Evolutionary conservation across 169 alveolate genomes (phyloP).

Genomic region (Theileria parva): DNA sequence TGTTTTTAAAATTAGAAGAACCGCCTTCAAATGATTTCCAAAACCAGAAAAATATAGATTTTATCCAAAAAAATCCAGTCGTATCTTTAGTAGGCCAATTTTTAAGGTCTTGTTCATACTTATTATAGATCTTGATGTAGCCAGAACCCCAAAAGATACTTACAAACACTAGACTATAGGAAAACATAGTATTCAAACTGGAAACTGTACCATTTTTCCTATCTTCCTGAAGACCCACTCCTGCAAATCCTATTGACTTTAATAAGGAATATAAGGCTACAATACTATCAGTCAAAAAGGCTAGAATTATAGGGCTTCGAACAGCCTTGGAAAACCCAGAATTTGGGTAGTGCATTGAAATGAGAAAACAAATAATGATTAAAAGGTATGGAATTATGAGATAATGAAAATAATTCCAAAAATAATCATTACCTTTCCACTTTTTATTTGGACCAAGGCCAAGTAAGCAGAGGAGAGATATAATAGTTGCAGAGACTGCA

Average conservation of each 20-base stretch:
- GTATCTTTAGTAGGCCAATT: constrained; percentile 30
- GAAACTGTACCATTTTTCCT: constrained; percentile 14
- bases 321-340: not conserved
- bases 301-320: not conserved
- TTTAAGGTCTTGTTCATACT: not conserved
- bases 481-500: constrained; percentile 11
- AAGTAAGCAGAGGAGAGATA: constrained; percentile 10
- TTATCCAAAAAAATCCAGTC: not conserved
- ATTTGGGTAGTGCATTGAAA: constrained; percentile 32
- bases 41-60: constrained; percentile 6
- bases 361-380: not conserved
- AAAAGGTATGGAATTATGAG: constrained; percentile 21
- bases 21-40: constrained; percentile 10
- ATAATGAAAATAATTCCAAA: constrained; percentile 18
- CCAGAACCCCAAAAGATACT: constrained; percentile 21
- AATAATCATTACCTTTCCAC: constrained; percentile 30
- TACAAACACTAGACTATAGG: constrained; percentile 11
- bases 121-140: constrained; percentile 22
- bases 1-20: not conserved
- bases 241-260: constrained; percentile 26
- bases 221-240: constrained; percentile 33
- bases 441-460: constrained; percentile 27
- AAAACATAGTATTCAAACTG: constrained; percentile 19
- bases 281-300: constrained; percentile 5
- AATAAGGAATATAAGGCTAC: constrained; percentile 5